Evolutionary conservation across 2,329 filamentous ascomycete species (phyloP), one percentile per base, ranked within the genome.

Genomic region (Sphaerulina musiva): DNA sequence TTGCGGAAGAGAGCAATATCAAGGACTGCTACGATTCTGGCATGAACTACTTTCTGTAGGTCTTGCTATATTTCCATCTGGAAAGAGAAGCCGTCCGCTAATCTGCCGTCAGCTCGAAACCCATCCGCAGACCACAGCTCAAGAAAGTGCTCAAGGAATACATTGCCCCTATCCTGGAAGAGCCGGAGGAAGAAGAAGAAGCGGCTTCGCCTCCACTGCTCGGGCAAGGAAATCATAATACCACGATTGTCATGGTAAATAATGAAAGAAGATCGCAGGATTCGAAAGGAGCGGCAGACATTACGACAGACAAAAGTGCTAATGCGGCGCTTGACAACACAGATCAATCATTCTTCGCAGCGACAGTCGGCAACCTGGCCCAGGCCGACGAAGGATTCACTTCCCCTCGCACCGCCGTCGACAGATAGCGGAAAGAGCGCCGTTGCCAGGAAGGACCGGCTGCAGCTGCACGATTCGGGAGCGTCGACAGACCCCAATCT

Each of bases 61-160:
- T 49, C 2, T 3, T 12, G 8, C 20, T 3, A 8, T 12, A 10
- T 9, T 9, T 10, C 11, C 2, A 20, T 3, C 7, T 44, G 11
- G 20, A 40, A 11, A 20, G 20, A 20, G 20, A 20, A 20, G 20
- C 20, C 20, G 20, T 20, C 2, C 26, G 26, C 26, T 29, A 29
- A 29, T 29, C 20, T 20, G 20, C 20, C 20, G 20, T 20, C 20
- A 20, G 20, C 20, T 20, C 20, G 20, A 85, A 85, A 68, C 82
- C 81, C 0, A 95, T 95, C 59, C 80, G 88, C 45, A 77, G 90
- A 14, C 88, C 87, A 1, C 87, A 88, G 6, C 76, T 95, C 54
- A 95, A 95, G 69, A 86, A 91, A 64, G 89, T 95, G 0, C 76
- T 95, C 11, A 88, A 86, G 67, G 89, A 78, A 53, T 83, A 89